These are phyloP conservation scores for Albophoma yamanashiensis DNA, from an alignment of 2,329 filamentous ascomycete species.

Conservation along the genomic window DNA sequence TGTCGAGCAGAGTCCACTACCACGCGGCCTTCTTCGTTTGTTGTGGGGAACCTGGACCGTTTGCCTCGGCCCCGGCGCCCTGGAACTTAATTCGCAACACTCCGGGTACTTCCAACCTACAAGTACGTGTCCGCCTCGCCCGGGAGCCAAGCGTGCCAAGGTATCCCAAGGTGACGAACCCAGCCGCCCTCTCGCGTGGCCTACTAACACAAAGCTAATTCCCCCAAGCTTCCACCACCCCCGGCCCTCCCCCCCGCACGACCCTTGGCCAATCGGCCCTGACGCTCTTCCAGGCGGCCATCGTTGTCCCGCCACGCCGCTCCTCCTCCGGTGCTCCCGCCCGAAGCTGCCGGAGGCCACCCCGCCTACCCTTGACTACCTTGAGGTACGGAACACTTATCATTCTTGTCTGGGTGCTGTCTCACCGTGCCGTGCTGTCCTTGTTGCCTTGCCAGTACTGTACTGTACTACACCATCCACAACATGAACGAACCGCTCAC, in stretches of 20 bases:
- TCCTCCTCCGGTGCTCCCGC: background rate
- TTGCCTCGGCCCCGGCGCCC: background rate
- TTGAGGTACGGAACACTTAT: too few relatives aligned
- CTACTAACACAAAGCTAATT: background rate
- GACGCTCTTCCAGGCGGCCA: background rate
- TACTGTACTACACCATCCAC: too few relatives aligned
- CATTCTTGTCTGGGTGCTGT: background rate
- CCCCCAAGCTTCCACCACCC: background rate
- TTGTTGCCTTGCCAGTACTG: too few relatives aligned
- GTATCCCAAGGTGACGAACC: too few relatives aligned
- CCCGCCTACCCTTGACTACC: too few relatives aligned
- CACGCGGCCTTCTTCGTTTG: background rate
- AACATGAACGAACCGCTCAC: too few relatives aligned
- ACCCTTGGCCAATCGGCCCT: background rate
- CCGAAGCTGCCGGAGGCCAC: background rate
- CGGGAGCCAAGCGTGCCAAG: too few relatives aligned
- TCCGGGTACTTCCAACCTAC: background rate
- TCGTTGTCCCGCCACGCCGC: background rate
- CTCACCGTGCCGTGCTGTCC: background rate
- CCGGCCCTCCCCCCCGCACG: background rate
- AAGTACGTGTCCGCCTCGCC: too few relatives aligned
- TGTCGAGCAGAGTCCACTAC: too few relatives aligned
- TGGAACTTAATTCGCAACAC: background rate
- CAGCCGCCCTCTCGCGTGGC: background rate
- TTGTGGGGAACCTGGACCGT: too few relatives aligned